Conservation (phyloP, 2,329 filamentous ascomycete species). For the Epichloe sibirici region DNA sequence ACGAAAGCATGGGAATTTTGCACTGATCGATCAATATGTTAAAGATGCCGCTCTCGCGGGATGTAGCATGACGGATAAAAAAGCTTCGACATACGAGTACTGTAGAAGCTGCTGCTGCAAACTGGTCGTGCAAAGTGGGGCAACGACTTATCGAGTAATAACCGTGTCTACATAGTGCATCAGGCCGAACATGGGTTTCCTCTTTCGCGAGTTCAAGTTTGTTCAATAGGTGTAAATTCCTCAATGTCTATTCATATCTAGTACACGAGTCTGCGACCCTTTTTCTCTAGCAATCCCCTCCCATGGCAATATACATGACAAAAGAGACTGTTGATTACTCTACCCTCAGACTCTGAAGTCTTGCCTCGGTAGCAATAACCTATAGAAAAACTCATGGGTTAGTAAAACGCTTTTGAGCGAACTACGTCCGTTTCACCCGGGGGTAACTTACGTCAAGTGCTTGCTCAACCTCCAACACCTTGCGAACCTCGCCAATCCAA, state of each 20-base stretch:
- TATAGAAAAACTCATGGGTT: conserved; percentile 24
- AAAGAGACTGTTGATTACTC: conserved; percentile 40
- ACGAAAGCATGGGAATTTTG: too few relatives aligned
- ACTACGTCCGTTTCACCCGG: background rate
- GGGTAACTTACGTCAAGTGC: conserved; percentile 70
- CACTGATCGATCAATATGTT: too few relatives aligned
- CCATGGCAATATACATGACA: conserved; percentile 24
- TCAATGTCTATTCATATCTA: conserved; percentile 24
- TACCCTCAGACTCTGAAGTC: conserved; percentile 75
- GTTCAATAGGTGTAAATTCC: background rate
- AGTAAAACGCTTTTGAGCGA: background rate
- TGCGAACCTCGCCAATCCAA: conserved; percentile 83
- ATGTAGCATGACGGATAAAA: too few relatives aligned
- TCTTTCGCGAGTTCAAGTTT: background rate
- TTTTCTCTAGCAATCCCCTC: conserved; percentile 14
- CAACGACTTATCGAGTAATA: background rate
- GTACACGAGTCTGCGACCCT: conserved; percentile 20
- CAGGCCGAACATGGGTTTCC: too few relatives aligned
- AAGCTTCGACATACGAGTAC: too few relatives aligned
- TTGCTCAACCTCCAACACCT: conserved; percentile 89
- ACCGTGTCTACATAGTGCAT: too few relatives aligned
- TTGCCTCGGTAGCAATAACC: conserved; percentile 83
- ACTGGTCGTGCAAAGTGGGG: background rate
- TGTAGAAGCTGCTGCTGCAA: background rate
- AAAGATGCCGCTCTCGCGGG: too few relatives aligned